A percentile compares a stretch with the other conserved stretches of the same genome.
Conservation (phyloP, 345 rosid genomes). For the Rhodamnia rubescens region DNA sequence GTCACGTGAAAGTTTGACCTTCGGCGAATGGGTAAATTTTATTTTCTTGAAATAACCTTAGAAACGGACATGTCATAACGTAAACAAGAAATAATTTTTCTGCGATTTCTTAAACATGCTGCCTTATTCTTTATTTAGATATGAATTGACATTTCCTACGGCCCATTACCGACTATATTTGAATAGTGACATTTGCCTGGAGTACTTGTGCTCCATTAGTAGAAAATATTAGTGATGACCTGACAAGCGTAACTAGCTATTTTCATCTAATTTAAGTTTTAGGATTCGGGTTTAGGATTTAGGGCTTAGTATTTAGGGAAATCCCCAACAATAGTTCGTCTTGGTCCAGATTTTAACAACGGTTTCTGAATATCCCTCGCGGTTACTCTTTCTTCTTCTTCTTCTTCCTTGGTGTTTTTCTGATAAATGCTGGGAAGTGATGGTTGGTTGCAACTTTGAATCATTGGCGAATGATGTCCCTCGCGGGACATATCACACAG, state of each 20-base stretch:
- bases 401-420: not conserved
- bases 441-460: not conserved
- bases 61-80: not conserved
- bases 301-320: no score
- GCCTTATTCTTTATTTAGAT: not conserved
- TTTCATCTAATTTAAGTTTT: not conserved
- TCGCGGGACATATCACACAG: fast-evolving
- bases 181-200: not conserved
- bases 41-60: not conserved
- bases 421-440: not conserved
- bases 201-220: not conserved
- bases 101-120: not conserved
- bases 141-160: no score
- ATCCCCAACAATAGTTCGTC: no score
- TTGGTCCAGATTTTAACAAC: no score
- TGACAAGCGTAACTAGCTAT: not conserved
- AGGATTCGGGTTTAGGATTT: no score
- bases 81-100: fast-evolving
- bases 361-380: no score
- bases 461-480: not conserved
- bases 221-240: not conserved
- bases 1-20: not conserved
- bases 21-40: not conserved
- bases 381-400: not conserved
- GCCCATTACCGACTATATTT: not conserved